These are phyloP conservation scores for Phytophthora nicotianae DNA, from an alignment of 352 stramenopile species.

Conservation along the genomic window DNA sequence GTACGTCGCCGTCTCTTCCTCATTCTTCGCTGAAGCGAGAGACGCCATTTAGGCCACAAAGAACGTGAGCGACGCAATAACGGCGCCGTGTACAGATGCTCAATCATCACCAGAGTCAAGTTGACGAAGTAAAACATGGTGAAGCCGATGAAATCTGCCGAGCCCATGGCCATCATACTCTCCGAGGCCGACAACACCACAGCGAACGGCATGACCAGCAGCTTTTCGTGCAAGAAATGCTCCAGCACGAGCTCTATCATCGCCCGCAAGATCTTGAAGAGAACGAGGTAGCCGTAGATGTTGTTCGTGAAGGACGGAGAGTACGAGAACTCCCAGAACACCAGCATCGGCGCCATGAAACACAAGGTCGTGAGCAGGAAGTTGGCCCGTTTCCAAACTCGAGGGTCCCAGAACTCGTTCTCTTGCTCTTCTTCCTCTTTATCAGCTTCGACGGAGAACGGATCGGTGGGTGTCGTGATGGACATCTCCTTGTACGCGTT, in stretches of 20 bases:
- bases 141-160: conserved; percentile 96
- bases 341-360: conserved; percentile 88
- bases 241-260: conserved; percentile 86
- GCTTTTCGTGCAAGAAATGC: conserved; percentile 88
- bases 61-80: conserved; percentile 75
- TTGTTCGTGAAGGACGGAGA: conserved; percentile 91
- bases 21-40: conserved; percentile 84
- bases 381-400: conserved; percentile 92
- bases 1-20: conserved; percentile 77
- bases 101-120: conserved; percentile 91
- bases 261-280: conserved; percentile 91
- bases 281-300: conserved; percentile 91
- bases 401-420: conserved; percentile 81
- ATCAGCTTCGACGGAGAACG: conserved; percentile 62
- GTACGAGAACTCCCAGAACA: conserved; percentile 98
- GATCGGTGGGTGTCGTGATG: conserved; percentile 37
- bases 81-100: conserved; percentile 95
- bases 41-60: conserved; percentile 92
- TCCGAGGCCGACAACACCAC: conserved; percentile 92
- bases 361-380: conserved; percentile 87
- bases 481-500: conserved; percentile 79
- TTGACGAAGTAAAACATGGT: conserved; percentile 95
- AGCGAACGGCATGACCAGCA: conserved; percentile 91
- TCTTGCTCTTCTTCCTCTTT: conserved; percentile 63
- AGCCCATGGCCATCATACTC: conserved; percentile 95